Base-by-base conservation (phyloP, 2,329 filamentous ascomycete genomes). In the Penicillium sp. region DNA sequence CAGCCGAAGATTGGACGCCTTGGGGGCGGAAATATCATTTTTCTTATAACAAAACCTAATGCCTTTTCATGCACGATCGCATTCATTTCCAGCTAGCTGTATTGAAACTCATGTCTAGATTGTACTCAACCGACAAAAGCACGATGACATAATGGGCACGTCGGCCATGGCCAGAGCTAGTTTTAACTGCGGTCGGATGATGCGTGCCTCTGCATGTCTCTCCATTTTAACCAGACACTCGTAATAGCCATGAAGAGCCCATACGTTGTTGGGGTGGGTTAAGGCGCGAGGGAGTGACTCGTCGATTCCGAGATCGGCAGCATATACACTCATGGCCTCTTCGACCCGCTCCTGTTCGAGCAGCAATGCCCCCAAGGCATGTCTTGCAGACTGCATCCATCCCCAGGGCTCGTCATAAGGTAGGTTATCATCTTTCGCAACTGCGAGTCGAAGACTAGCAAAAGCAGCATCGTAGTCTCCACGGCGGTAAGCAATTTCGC, bases 391-490 rank as follows among this genome's bases (percentile, higher is more conserved):
- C 71, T 90, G 87, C 89, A 92, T 91, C 89, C 89, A 92, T 0
- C 88, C 88, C 89, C 89, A 92, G 0, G 90, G 90, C 71, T 93
- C 90, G 56, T 89, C 87, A 64, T 90, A 92, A 0, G 86, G 86
- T 26, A 92, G 80, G 0, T 73, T 75, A 66, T 90, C 88, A 63
- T 91, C 87, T 1, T 84, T 80, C 0, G 75, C 68, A n/a, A 90
- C 85, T 0, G 88, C 83, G 4, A 77, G 77, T 0, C 83, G 81
- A 2, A 93, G 78, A 57, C 84, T 80, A 1, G 75, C 68, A 70
- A 90, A 92, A 0, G 89, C 90, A 0, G 70, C 45, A 0, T 87
- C 82, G 55, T 83, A 82, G 48, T 88, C 82, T 0, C 82, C 83
- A 2, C 80, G 79, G 1, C 90, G 87, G 68, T 93, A 94, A 52